Evolutionary conservation across 73 alveolate genomes (phyloP).

Genomic region (Stentor coeruleus): DNA sequence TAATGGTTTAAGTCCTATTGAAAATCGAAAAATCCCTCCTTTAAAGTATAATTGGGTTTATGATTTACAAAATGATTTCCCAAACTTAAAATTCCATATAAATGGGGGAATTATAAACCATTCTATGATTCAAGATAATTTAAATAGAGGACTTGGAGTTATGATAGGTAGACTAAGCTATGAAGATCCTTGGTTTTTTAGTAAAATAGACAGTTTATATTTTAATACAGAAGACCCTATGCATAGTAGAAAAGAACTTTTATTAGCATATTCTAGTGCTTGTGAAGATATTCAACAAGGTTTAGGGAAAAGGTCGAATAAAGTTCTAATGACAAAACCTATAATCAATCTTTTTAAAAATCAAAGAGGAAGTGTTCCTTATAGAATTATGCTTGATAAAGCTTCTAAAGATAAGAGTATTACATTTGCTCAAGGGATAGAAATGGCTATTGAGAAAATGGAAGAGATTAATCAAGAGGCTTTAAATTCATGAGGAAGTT

Average conservation of each 20-base stretch:
- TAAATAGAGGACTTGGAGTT: conserved; percentile 70
- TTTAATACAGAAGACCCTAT: conserved; percentile 54
- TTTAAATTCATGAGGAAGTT: conserved; percentile 13
- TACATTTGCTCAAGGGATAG: conserved; percentile 18
- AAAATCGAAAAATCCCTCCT: conserved; percentile 92
- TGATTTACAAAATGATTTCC: conserved; percentile 77
- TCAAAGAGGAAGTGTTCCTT: conserved; percentile 35
- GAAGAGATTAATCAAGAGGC: conserved; percentile 43
- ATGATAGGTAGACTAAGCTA: conserved; percentile 95
- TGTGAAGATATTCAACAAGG: conserved; percentile 39
- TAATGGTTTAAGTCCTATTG: conserved; percentile 85
- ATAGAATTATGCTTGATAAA: conserved; percentile 33
- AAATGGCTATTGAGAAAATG: conserved; percentile 26
- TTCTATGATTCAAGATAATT: conserved; percentile 48
- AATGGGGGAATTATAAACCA: conserved; percentile 86
- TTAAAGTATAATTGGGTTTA: conserved; percentile 87
- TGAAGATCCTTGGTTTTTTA: conserved; percentile 85
- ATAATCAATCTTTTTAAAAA: conserved; percentile 58
- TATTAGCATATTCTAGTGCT: conserved; percentile 58
- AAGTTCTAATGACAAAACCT: conserved; percentile 64
- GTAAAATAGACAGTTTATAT: conserved; percentile 73
- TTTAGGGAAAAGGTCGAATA: conserved; percentile 36
- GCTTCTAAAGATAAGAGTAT: conserved; percentile 32
- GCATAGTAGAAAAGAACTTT: conserved; percentile 64
- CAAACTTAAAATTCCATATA: conserved; percentile 68